Conservation (phyloP, 179 eudicot species). For the Corrigiola litoralis region DNA sequence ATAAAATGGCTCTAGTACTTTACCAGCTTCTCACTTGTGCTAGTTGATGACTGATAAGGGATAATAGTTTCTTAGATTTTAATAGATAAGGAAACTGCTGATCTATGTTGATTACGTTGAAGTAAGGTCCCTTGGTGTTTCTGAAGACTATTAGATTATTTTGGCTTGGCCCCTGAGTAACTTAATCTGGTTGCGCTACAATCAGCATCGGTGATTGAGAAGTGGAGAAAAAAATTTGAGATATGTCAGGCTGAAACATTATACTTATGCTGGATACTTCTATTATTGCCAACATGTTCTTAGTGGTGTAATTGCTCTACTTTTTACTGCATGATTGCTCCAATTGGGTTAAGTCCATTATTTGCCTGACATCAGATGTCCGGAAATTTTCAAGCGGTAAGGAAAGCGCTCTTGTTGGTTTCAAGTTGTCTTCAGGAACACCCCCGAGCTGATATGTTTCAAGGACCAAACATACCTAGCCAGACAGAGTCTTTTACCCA, state of each 20-base stretch:
- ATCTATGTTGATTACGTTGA: neutral
- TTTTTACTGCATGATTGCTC: neutral
- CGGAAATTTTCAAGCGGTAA: constrained; percentile 50
- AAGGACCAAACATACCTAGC: constrained; percentile 25
- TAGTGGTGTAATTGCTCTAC: neutral
- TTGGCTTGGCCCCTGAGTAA: neutral
- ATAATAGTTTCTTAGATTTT: neutral
- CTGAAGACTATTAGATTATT: neutral
- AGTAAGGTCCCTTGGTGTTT: neutral
- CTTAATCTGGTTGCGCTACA: neutral
- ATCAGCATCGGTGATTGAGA: neutral
- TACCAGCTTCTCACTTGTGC: too few species aligned
- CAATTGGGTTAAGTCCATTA: neutral
- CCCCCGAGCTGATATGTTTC: constrained; percentile 31
- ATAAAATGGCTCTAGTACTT: too few species aligned
- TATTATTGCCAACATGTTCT: too few species aligned
- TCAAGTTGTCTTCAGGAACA: constrained; percentile 61
- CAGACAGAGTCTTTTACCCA: constrained; percentile 24
- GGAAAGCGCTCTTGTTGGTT: constrained; percentile 46
- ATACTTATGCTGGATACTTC: neutral
- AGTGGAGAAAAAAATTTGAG: neutral
- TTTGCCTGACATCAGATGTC: constrained; percentile 37
- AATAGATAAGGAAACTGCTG: neutral
- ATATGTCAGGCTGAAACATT: neutral
- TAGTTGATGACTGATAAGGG: neutral